Base-by-base conservation (phyloP, 2,329 filamentous ascomycete species). In the Cytospora piceicola region DNA sequence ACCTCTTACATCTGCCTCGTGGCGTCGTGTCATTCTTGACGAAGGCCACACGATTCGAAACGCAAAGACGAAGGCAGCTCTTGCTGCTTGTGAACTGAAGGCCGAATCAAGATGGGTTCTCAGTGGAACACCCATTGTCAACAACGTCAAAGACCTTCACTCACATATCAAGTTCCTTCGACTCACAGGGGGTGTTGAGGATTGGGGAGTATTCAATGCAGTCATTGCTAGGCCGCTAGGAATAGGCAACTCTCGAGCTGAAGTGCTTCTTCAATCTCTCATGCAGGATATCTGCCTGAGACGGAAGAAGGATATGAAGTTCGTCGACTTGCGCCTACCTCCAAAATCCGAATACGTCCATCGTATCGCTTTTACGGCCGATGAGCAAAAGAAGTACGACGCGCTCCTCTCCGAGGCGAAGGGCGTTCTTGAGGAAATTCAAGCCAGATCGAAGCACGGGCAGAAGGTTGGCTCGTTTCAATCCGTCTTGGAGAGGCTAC, bases 1-100 rank as follows among this genome's bases (percentile, higher is more conserved):
- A 57, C 76, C 75, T 55, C 76, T 78, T 63, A 81, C 73, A 72
- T 78, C 72, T 4, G 75, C 90, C 9, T 82, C 88, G 4, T 96
- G 93, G 93, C 85, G 89, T 14, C 88, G 93, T 9, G 81, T 96
- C 12, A 89, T 96, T 14, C 81, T 96, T 6, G 92, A 96, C 70
- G 92, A 96, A 79, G 92, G 91, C 0, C 93, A 97, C 72, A 88
- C 81, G 0, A 93, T 96, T 66, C 86, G 93, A 17, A 96, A 96
- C 67, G 86, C 89, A 4, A 85, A 84, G 60, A 90, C 92, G 0
- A 92, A 92, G 73, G 86, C 85, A 54, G 87, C 92, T 0, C 77
- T 88, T 64, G 91, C 93, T 4, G 90, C 88, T 1, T 88, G 83
- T 66, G 82, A 82, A 49, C 77, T 96, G 7, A 79, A 85, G 56